phyloP scores from a whole-genome alignment of 257 asterid species.

The Forsythia suspensa region DNA sequence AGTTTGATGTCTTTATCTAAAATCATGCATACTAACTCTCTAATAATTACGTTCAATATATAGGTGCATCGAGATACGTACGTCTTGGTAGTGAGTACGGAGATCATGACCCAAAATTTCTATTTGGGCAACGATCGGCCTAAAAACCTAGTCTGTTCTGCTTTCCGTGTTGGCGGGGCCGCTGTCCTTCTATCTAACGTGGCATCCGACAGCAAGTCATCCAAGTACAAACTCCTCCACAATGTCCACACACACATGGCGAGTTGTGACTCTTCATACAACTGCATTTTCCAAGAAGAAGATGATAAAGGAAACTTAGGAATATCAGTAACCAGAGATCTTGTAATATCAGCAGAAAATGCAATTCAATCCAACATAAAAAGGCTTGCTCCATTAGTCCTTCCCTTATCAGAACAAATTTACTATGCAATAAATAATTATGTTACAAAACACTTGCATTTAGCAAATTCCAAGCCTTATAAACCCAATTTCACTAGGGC shows the following conservation, averaged over 20 bases:
- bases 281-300: constrained; percentile 11
- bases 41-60: background rate
- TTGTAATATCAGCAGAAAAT: background rate
- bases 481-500: background rate
- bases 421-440: background rate
- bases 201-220: background rate
- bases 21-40: background rate
- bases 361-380: constrained; percentile 4
- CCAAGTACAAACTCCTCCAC: constrained; percentile 19
- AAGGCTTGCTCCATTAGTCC: constrained; percentile 2
- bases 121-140: background rate
- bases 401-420: background rate
- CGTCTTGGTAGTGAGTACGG: constrained; percentile 10
- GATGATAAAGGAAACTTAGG: constrained; percentile 3
- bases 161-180: constrained; percentile 2
- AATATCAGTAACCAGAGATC: background rate
- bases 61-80: constrained; percentile 7
- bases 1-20: no score
- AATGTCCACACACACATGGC: constrained; percentile 5
- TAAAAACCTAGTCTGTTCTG: background rate
- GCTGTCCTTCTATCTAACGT: background rate
- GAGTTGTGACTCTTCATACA: constrained; percentile 12
- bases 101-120: constrained; percentile 4
- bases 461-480: background rate
- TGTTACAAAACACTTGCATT: background rate